phyloP scores from a whole-genome alignment of 306 rosid species.

The Datisca glomerata region DNA sequence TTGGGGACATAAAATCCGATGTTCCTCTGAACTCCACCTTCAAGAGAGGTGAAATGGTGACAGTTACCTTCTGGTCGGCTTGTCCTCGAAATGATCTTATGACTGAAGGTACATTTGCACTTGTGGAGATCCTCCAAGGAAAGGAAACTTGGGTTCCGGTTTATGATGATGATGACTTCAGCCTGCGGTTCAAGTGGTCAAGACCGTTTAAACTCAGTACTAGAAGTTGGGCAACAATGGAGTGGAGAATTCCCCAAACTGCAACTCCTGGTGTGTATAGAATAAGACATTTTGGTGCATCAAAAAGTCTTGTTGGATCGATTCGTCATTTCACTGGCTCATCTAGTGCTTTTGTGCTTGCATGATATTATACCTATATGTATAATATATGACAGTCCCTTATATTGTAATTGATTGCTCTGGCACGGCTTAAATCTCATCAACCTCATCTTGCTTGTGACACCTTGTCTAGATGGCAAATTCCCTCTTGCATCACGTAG shows the following conservation, averaged over 20 bases:
- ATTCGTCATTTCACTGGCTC: constrained; percentile 69
- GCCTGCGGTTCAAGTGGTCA: constrained; percentile 83
- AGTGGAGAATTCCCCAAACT: constrained; percentile 66
- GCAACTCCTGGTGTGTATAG: constrained; percentile 62
- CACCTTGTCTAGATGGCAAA: no score
- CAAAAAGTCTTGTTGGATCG: constrained; percentile 52
- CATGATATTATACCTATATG: constrained; percentile 19
- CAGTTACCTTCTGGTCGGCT: constrained; percentile 69
- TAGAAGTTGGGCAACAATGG: constrained; percentile 58
- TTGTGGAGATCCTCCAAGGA: constrained; percentile 57
- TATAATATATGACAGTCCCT: neutral
- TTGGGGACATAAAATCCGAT: constrained; percentile 60
- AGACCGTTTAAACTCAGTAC: constrained; percentile 55
- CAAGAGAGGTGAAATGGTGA: constrained; percentile 45
- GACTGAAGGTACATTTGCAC: constrained; percentile 89
- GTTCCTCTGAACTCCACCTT: constrained; percentile 60
- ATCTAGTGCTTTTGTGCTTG: constrained; percentile 67
- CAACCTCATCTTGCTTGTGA: no score
- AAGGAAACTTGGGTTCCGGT: constrained; percentile 64
- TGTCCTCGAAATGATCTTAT: constrained; percentile 87
- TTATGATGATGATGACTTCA: constrained; percentile 83
- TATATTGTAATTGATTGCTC: neutral
- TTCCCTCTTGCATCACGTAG: no score
- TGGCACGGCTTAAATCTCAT: no score
- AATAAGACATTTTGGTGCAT: constrained; percentile 76